Percentiles rank a stretch among this genome's conserved stretches.
phyloP scores from a whole-genome alignment of 2,329 filamentous ascomycete genomes.

The Colletotrichum aenigma region DNA sequence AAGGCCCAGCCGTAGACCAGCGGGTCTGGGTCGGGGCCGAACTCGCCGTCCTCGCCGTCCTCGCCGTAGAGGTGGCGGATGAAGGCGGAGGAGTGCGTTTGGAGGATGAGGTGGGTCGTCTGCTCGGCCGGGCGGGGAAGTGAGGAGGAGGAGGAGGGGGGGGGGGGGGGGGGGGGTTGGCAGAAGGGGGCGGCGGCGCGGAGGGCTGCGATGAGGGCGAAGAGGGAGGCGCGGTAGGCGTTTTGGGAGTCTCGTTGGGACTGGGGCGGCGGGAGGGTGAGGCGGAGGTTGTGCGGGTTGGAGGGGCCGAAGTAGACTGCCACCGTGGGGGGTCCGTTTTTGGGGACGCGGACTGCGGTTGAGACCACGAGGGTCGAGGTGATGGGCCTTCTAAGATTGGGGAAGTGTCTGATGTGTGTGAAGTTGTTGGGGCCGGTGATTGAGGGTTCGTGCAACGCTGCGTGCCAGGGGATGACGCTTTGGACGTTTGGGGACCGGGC shows the following conservation, averaged over 20 bases:
- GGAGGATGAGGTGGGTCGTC: background rate
- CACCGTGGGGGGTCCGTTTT: fast-evolving
- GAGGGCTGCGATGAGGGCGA: background rate
- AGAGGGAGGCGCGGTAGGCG: background rate
- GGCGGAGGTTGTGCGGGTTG: background rate
- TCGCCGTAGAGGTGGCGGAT: background rate
- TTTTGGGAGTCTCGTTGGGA: background rate
- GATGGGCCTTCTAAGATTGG: background rate
- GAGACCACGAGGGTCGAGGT: background rate
- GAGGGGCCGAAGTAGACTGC: background rate
- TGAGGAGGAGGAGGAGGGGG: background rate
- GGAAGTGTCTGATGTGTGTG: background rate
- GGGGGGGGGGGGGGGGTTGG: too few species aligned
- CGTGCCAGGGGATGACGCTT: background rate
- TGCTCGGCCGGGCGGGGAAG: background rate
- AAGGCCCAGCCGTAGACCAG: background rate
- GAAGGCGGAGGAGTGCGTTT: background rate
- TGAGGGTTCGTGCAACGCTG: background rate
- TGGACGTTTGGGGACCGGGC: background rate
- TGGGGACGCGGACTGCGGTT: background rate
- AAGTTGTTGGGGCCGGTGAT: background rate
- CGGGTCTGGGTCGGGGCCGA: too few species aligned
- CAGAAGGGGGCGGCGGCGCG: background rate
- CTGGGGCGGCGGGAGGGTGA: background rate
- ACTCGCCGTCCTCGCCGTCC: too few species aligned